Evolutionary conservation across 805 yeast genomes (phyloP).

Genomic region (Candida montana): DNA sequence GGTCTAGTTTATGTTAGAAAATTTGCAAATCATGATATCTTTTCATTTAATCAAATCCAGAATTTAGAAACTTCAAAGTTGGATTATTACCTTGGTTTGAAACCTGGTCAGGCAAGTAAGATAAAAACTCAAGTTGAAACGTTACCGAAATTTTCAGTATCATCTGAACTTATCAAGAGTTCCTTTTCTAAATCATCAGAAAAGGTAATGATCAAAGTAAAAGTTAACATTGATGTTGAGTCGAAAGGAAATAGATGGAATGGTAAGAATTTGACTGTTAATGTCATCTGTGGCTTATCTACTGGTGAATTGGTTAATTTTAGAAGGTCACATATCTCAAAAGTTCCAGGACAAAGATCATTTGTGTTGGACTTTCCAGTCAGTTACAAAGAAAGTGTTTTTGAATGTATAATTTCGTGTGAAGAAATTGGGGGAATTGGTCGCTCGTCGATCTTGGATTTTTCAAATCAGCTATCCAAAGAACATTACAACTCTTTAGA

Average conservation of each 20-base stretch:
- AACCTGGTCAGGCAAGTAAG: slow-evolving; percentile 36
- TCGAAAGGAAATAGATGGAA: slow-evolving; percentile 26
- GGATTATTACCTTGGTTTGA: slow-evolving; percentile 37
- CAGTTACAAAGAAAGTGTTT: slow-evolving; percentile 12
- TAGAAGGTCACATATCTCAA: slow-evolving; percentile 31
- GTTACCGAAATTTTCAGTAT: slow-evolving; percentile 34
- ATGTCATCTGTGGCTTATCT: slow-evolving; percentile 26
- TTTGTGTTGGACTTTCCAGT: slow-evolving; percentile 26
- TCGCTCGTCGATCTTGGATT: slow-evolving; percentile 5
- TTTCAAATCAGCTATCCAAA: not conserved
- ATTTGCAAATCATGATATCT: slow-evolving; percentile 32
- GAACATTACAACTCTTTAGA: not conserved
- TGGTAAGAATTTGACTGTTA: slow-evolving; percentile 28
- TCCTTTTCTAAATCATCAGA: slow-evolving; percentile 4
- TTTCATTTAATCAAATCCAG: slow-evolving; percentile 27
- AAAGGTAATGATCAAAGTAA: slow-evolving; percentile 23
- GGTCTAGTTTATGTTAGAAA: slow-evolving; percentile 37
- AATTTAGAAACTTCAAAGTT: slow-evolving; percentile 29
- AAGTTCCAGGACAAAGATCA: slow-evolving; percentile 21
- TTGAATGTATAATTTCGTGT: slow-evolving; percentile 30
- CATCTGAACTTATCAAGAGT: slow-evolving; percentile 13
- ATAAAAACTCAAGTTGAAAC: slow-evolving; percentile 28
- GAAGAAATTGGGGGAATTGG: slow-evolving; percentile 35
- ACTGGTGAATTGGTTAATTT: slow-evolving; percentile 39
- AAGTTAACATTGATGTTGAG: slow-evolving; percentile 13